Evolutionary conservation across 2,329 filamentous ascomycete genomes (phyloP).

Genomic region (Aspergillus caelatus): DNA sequence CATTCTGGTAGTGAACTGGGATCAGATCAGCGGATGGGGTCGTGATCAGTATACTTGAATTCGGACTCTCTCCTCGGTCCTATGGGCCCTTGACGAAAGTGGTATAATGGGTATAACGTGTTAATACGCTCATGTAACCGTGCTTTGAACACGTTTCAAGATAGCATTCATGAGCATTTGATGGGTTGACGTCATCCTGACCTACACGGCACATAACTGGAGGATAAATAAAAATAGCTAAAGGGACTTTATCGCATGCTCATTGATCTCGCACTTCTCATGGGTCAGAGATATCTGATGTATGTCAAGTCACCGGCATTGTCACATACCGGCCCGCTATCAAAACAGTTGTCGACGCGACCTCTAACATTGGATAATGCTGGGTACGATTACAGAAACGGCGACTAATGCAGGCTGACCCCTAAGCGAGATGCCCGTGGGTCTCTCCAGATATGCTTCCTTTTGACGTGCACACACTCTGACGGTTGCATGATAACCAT

Average conservation of each 20-base stretch:
- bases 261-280: neutral
- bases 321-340: neutral
- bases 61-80: neutral
- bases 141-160: neutral
- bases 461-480: neutral
- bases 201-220: neutral
- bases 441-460: neutral
- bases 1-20: slow-evolving; percentile 13
- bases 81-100: neutral
- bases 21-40: slow-evolving; percentile 16
- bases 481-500: neutral
- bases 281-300: neutral
- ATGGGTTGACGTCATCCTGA: neutral
- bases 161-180: neutral
- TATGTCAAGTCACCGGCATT: neutral
- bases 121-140: neutral
- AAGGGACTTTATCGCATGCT: neutral
- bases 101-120: neutral
- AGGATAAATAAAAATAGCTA: neutral
- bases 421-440: neutral
- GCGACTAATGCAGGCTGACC: neutral
- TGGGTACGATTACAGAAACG: neutral
- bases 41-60: neutral
- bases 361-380: neutral
- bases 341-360: neutral